Evolutionary conservation across 345 rosid genomes (phyloP).

Genomic region (Moricandia moricandioides): DNA sequence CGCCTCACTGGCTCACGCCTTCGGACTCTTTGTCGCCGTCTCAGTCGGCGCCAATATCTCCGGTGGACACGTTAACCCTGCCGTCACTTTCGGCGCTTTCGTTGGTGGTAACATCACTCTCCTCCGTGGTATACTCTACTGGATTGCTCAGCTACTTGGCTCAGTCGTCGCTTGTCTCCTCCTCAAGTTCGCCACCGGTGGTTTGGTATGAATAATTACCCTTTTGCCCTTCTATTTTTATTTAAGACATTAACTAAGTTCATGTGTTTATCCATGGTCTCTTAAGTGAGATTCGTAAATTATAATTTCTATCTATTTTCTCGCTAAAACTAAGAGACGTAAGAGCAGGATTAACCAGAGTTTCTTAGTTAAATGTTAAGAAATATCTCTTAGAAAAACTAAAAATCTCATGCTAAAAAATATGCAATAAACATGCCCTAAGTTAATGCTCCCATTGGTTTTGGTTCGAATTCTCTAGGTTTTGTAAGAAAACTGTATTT

Average conservation of each 20-base stretch:
- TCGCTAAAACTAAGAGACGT: no score
- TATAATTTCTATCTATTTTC: no score
- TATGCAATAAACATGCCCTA: no score
- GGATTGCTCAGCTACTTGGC: constrained; percentile 90
- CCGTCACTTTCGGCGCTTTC: constrained; percentile 87
- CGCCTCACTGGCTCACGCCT: constrained; percentile 75
- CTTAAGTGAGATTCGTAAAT: no score
- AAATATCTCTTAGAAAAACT: no score
- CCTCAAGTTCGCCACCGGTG: constrained; percentile 71
- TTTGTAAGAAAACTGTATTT: background rate
- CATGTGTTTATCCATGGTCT: no score
- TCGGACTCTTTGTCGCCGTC: constrained; percentile 77
- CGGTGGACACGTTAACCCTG: constrained; percentile 93
- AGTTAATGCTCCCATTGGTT: background rate
- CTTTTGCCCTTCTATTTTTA: background rate
- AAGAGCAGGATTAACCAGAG: no score
- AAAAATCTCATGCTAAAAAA: no score
- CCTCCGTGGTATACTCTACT: constrained; percentile 80
- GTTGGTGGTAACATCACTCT: constrained; percentile 85
- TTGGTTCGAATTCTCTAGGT: background rate
- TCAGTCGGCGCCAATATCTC: constrained; percentile 82
- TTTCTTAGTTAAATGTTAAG: no score
- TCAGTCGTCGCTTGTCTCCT: constrained; percentile 78
- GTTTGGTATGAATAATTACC: constrained; percentile 49
- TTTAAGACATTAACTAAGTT: no score